Evolutionary conservation across 805 yeast species (phyloP).

Genomic region (Zygosaccharomyces bailii): DNA sequence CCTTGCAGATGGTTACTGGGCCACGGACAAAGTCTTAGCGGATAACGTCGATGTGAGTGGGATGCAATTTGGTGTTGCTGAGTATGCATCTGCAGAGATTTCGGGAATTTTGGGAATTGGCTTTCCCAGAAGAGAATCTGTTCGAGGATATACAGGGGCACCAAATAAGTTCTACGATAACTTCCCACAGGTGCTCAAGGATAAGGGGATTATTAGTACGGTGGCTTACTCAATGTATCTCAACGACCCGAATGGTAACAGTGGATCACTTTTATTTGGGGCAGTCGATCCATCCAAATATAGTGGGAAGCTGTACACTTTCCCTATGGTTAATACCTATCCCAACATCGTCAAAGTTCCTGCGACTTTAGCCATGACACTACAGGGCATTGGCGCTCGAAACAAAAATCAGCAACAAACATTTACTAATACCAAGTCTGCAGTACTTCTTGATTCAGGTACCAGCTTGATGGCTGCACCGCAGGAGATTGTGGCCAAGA

Average conservation of each 20-base stretch:
- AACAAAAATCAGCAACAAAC: conserved; percentile 21
- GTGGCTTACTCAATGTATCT: conserved; percentile 58
- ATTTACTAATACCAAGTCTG: conserved; percentile 24
- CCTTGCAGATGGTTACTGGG: conserved; percentile 55
- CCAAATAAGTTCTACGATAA: conserved; percentile 46
- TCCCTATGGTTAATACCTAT: conserved; percentile 48
- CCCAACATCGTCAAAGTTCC: conserved; percentile 24
- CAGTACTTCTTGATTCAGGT: conserved; percentile 56
- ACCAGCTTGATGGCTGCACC: conserved; percentile 52
- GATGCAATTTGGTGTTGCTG: conserved; percentile 67
- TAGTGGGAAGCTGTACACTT: conserved; percentile 44
- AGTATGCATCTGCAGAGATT: conserved; percentile 48
- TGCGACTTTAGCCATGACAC: conserved; percentile 48
- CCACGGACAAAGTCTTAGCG: conserved; percentile 53
- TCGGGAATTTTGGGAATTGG: conserved; percentile 70
- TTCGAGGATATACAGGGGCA: conserved; percentile 25
- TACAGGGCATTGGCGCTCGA: conserved; percentile 39
- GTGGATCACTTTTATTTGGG: conserved; percentile 59
- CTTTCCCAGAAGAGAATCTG: conserved; percentile 56
- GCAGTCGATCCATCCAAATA: conserved; percentile 57
- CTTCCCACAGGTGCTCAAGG: conserved; percentile 55
- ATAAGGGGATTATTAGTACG: conserved; percentile 48
- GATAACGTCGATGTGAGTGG: conserved; percentile 45
- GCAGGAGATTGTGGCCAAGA: conserved; percentile 27
- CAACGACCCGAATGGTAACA: conserved; percentile 34